phyloP scores from a whole-genome alignment of 345 rosid genomes.

The Citrus australasica region DNA sequence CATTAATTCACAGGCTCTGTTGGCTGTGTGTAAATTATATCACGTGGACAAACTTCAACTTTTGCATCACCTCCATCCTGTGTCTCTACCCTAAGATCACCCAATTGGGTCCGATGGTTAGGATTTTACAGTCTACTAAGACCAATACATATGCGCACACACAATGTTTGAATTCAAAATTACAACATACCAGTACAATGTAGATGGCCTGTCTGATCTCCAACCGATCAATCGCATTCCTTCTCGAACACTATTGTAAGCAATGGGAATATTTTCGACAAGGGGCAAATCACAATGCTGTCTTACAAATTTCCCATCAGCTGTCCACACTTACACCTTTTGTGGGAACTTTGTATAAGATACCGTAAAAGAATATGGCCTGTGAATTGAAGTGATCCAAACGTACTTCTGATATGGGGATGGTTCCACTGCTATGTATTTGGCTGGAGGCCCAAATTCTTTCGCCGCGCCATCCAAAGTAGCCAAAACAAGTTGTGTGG shows the following conservation, averaged over 20 bases:
- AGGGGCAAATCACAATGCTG: conserved; percentile 83
- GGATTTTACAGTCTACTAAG: background rate
- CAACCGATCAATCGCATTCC: conserved; percentile 90
- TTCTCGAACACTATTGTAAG: conserved; percentile 77
- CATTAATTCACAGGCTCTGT: conserved; percentile 64
- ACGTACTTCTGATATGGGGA: conserved; percentile 81
- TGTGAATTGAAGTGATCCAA: conserved; percentile 60
- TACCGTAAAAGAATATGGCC: conserved; percentile 89
- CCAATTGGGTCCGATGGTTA: conserved; percentile 18
- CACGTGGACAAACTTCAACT: conserved; percentile 93
- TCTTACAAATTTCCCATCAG: conserved; percentile 73
- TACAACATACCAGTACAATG: conserved; percentile 64
- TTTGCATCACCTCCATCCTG: conserved; percentile 98
- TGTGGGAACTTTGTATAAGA: conserved; percentile 93
- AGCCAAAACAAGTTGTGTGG: conserved; percentile 74
- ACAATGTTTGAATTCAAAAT: background rate
- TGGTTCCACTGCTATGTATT: conserved; percentile 84
- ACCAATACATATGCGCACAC: background rate
- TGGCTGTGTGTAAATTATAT: conserved; percentile 68
- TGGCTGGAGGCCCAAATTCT: conserved; percentile 76
- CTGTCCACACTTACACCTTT: conserved; percentile 86
- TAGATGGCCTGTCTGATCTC: conserved; percentile 95
- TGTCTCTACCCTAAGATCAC: conserved; percentile 77
- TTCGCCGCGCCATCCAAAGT: conserved; percentile 71
- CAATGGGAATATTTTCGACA: conserved; percentile 91